Conservation (phyloP, 305 asterid genomes). For the Fraxinus nigra region DNA sequence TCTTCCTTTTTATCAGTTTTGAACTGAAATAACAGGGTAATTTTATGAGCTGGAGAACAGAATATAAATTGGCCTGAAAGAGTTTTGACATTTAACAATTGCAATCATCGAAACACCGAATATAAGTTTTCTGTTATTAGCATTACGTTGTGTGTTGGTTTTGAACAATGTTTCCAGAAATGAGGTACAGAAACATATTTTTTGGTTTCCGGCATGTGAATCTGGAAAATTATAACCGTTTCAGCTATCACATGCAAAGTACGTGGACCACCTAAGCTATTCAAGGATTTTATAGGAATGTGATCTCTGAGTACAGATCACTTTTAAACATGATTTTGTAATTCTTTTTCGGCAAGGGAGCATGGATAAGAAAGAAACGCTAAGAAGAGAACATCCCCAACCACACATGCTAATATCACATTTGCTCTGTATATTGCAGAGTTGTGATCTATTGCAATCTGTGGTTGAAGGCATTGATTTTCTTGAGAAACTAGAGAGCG, state of each 20-base stretch:
- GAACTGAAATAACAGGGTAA: neutral
- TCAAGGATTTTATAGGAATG: constrained; percentile 5
- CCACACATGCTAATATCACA: constrained; percentile 14
- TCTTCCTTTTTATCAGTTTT: neutral
- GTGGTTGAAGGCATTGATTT: constrained; percentile 75
- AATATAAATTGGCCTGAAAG: neutral
- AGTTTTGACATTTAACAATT: neutral
- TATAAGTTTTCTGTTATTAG: neutral
- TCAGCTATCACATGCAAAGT: neutral
- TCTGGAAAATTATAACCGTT: neutral
- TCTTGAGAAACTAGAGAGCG: constrained; percentile 70
- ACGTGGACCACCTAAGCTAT: constrained; percentile 6
- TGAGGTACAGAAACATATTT: neutral
- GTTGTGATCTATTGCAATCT: constrained; percentile 69
- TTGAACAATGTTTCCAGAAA: neutral
- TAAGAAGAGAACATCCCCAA: neutral
- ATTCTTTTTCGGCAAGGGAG: neutral
- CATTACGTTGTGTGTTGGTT: neutral
- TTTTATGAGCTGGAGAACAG: neutral
- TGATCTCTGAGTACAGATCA: constrained; percentile 13
- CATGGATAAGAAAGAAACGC: constrained; percentile 6
- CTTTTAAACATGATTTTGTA: neutral
- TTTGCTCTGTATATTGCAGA: constrained; percentile 45
- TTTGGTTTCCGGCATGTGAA: neutral
- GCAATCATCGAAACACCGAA: neutral